Evolutionary conservation across 441 rosid genomes (phyloP).

Genomic region (Pelargonium citronellum): DNA sequence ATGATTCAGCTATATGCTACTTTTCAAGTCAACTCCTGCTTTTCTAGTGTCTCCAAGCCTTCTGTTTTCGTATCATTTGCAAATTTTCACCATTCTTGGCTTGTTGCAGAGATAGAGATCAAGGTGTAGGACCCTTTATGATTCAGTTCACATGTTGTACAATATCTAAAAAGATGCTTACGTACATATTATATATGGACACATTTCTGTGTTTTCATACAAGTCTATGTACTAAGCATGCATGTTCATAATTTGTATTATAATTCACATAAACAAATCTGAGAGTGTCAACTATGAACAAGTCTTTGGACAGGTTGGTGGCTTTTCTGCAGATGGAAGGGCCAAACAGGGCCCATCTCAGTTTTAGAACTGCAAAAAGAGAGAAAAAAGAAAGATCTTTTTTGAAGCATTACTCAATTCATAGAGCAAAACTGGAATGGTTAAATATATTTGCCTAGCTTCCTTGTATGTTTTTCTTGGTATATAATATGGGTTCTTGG

Average conservation of each 20-base stretch:
- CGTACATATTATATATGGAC: background rate
- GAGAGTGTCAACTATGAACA: no score
- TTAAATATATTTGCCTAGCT: background rate
- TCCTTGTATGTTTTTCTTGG: slow-evolving; percentile 2
- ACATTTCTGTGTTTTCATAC: background rate
- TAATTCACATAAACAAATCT: no score
- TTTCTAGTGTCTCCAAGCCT: slow-evolving; percentile 2
- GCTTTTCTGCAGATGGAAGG: background rate
- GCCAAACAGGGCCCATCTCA: slow-evolving; percentile 2
- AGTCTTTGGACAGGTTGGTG: background rate
- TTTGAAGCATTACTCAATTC: background rate
- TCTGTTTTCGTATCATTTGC: background rate
- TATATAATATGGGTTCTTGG: background rate
- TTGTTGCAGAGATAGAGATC: slow-evolving; percentile 2
- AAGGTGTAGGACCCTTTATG: background rate
- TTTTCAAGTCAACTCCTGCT: slow-evolving; percentile 10
- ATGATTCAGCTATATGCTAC: background rate
- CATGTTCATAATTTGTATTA: no score
- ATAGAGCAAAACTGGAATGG: slow-evolving; percentile 7
- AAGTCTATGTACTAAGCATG: background rate
- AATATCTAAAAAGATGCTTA: background rate
- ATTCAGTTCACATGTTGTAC: slow-evolving; percentile 4
- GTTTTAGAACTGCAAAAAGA: background rate
- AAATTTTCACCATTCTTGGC: background rate
- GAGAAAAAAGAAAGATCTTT: no score